Conservation (phyloP, 2,329 filamentous ascomycete genomes). For the Neobulgaria alba region DNA sequence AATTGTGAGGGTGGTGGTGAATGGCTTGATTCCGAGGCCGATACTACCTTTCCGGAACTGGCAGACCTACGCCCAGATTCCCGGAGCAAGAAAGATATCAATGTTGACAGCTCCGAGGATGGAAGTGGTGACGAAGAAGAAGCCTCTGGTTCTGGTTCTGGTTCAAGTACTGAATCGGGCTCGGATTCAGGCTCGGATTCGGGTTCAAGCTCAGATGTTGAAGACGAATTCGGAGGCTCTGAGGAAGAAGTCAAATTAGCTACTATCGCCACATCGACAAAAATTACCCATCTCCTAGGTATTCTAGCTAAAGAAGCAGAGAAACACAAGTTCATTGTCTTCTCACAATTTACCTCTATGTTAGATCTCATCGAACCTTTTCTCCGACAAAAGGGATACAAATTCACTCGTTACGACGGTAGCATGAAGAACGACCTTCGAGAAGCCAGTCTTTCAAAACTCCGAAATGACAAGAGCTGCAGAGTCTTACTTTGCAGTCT, state of each 20-base stretch:
- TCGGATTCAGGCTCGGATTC: slow-evolving; percentile 21
- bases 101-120: not conserved
- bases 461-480: slow-evolving; percentile 67
- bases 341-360: slow-evolving; percentile 98
- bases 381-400: slow-evolving; percentile 62
- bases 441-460: slow-evolving; percentile 71
- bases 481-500: slow-evolving; percentile 86
- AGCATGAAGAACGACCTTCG: slow-evolving; percentile 89
- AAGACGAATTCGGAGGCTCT: slow-evolving; percentile 29
- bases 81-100: slow-evolving; percentile 17
- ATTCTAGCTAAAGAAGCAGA: slow-evolving; percentile 71
- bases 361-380: slow-evolving; percentile 93
- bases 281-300: slow-evolving; percentile 77
- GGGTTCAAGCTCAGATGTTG: slow-evolving; percentile 29
- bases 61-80: not conserved
- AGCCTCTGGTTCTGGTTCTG: slow-evolving; percentile 10
- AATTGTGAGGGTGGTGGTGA: slow-evolving; percentile 82
- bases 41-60: slow-evolving; percentile 18
- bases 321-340: slow-evolving; percentile 94
- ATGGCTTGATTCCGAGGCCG: slow-evolving; percentile 60
- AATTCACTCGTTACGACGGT: slow-evolving; percentile 86
- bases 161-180: not conserved
- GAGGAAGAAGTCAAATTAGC: slow-evolving; percentile 37
- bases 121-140: slow-evolving; percentile 20
- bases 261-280: slow-evolving; percentile 66